These are phyloP conservation scores for Schwanniomyces pseudopolymorphus DNA, from an alignment of 805 yeast genomes.

Conservation along the genomic window DNA sequence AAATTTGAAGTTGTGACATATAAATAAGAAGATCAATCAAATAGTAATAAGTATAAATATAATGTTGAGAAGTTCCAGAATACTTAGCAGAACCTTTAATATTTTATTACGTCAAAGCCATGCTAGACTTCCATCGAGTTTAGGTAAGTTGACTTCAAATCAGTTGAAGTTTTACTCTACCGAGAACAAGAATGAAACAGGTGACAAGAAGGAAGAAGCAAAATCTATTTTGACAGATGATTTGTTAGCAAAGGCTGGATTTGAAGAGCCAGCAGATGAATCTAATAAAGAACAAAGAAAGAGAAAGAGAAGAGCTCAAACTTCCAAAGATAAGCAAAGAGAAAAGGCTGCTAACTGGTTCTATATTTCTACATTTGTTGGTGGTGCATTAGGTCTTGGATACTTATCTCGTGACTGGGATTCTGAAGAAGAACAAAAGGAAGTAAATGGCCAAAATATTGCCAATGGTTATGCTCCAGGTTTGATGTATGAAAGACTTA, in stretches of 20 bases:
- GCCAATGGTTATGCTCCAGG: slow-evolving; percentile 67
- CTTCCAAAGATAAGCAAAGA: slow-evolving; percentile 77
- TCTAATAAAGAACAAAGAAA: slow-evolving; percentile 14
- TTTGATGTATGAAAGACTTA: slow-evolving; percentile 66
- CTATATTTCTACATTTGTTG: slow-evolving; percentile 59
- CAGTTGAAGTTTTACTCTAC: slow-evolving; percentile 6
- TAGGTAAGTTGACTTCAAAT: neutral
- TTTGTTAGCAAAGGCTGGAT: slow-evolving; percentile 78
- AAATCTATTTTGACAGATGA: slow-evolving; percentile 76
- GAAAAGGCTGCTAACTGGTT: slow-evolving; percentile 78
- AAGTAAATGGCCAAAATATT: slow-evolving; percentile 51
- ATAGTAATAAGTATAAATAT: neutral
- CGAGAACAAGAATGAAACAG: slow-evolving; percentile 1
- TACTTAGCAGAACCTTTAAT: slow-evolving; percentile 4
- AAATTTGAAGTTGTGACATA: neutral
- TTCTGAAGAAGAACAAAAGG: slow-evolving; percentile 60
- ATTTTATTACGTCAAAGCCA: neutral
- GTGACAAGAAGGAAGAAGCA: slow-evolving; percentile 17
- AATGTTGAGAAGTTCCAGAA: slow-evolving; percentile 8
- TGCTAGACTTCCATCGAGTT: neutral
- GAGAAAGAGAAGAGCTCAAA: slow-evolving; percentile 52
- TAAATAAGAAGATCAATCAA: neutral
- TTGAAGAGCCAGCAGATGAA: slow-evolving; percentile 45
- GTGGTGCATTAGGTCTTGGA: slow-evolving; percentile 50
- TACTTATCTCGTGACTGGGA: slow-evolving; percentile 88